Conservation (phyloP, 2,329 filamentous ascomycete genomes). For the Grosmannia penicillata region DNA sequence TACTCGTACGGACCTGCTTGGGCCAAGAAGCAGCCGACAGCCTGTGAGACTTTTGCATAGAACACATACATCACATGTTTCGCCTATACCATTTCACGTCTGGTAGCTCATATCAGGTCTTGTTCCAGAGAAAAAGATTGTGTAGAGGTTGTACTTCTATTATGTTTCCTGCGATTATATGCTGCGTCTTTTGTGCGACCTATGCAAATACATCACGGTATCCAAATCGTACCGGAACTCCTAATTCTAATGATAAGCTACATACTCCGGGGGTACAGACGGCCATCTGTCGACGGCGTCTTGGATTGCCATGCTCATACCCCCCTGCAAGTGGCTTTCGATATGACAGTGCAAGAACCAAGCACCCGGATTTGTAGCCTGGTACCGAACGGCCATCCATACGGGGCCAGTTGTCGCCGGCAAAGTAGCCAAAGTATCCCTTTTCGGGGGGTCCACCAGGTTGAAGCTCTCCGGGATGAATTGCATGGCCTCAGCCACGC, state of each 20-base stretch:
- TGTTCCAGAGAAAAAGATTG: too few relatives aligned
- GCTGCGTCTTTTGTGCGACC: too few relatives aligned
- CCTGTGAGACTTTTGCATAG: too few relatives aligned
- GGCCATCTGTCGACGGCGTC: constrained; percentile 31
- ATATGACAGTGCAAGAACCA: constrained; percentile 44
- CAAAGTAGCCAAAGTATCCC: constrained; percentile 32
- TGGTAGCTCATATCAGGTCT: too few relatives aligned
- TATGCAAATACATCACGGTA: too few relatives aligned
- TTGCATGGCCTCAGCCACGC: constrained; percentile 34
- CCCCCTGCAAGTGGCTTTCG: constrained; percentile 34
- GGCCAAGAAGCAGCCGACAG: too few relatives aligned
- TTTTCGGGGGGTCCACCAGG: constrained; percentile 34
- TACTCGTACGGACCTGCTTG: too few relatives aligned
- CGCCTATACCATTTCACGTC: too few relatives aligned
- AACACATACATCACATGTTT: too few relatives aligned
- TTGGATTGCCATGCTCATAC: constrained; percentile 38
- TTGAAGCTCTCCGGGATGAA: constrained; percentile 38
- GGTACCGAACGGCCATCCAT: constrained; percentile 39
- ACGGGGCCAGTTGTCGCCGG: constrained; percentile 15
- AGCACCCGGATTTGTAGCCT: constrained; percentile 34
- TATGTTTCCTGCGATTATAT: too few relatives aligned
- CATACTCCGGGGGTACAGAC: constrained; percentile 23
- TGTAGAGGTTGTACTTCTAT: too few relatives aligned
- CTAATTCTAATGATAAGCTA: constrained; percentile 4
- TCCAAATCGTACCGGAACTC: too few relatives aligned